Base-by-base conservation (phyloP, 2,329 filamentous ascomycete genomes). In the Teratosphaeria pseudoeucalypti region DNA sequence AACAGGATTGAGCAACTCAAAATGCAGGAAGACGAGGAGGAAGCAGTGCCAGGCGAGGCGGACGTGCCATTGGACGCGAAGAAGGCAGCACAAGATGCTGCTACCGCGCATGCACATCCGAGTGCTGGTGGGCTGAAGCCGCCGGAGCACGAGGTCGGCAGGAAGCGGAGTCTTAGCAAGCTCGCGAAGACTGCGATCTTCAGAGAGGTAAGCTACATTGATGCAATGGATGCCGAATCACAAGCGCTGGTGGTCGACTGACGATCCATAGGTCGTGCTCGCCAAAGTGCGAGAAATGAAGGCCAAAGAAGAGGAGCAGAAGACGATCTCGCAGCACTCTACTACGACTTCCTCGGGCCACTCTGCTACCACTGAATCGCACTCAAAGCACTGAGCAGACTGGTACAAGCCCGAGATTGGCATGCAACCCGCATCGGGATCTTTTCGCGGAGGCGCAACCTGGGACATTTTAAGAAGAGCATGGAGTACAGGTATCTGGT, bases 1-100 rank as follows among this genome's bases (percentile, higher is more conserved):
- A 96, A 96, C 77, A 89, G 92, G 64, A 97, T 99, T 77, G 90
- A 96, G 73, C 83, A 89, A 34, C 87, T 99, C 78, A 95, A 91
- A 78, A 87, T 95, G 79, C 88, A 94, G 73, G 92, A 96, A 70
- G 91, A 96, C 65, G 90, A 94, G 61, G 85, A 90, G 65, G 87
- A 89, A 60, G 86, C 86, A 61, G 85, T 78, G 29, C 79, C 82
- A 12, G 80, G 79, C 55, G 72, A 79, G 57, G 76, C 79, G 52
- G 82, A 84, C 63, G 75, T 92, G 70, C 85, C 85, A 32, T 81
- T 82, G 57, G 83, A 88, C 66, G 73, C 85, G 39, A 78, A 79
- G 49, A 76, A 82, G 57, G 83, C 85, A 39, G 82, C 83, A 54
- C 72, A 75, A 58, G 75, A 76, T 65, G 74, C 73, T 62, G 68